phyloP scores from a whole-genome alignment of 306 rosid species.

The Mucuna pruriens region DNA sequence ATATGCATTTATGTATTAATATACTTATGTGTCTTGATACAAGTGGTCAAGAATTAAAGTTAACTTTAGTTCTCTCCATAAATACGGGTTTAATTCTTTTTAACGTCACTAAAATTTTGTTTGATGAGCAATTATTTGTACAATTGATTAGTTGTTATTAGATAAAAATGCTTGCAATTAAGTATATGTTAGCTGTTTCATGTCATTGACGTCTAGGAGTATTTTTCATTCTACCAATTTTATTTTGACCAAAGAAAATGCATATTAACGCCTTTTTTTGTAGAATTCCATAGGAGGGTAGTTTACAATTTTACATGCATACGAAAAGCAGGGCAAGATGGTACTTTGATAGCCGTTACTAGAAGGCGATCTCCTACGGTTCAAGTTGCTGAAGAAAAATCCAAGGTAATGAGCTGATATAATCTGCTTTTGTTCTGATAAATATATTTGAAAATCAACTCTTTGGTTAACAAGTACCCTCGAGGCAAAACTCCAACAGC shows the following conservation, averaged over 20 bases:
- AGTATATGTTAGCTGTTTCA: too few relatives aligned
- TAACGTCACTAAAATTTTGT: too few relatives aligned
- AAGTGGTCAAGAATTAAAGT: too few relatives aligned
- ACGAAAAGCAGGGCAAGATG: constrained; percentile 39
- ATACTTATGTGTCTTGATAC: too few relatives aligned
- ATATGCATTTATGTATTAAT: not conserved
- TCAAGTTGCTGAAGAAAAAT: constrained; percentile 60
- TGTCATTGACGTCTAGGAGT: too few relatives aligned
- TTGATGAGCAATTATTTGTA: too few relatives aligned
- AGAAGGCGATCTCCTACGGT: constrained; percentile 31
- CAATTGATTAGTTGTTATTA: too few relatives aligned
- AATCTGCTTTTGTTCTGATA: constrained; percentile 42
- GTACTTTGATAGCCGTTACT: constrained; percentile 40
- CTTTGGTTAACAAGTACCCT: constrained; percentile 47
- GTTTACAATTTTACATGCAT: not conserved
- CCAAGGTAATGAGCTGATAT: constrained; percentile 56
- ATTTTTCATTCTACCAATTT: too few relatives aligned
- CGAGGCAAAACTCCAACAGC: constrained; percentile 67
- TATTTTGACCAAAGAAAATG: too few relatives aligned
- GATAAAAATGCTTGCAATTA: too few relatives aligned
- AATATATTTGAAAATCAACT: constrained; percentile 39
- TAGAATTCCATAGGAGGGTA: constrained; percentile 23
- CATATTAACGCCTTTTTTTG: not conserved
- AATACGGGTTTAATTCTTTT: too few relatives aligned
- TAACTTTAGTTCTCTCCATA: too few relatives aligned